phyloP scores from a whole-genome alignment of 1,284 basidiomycete genomes.

The Agaricales sp. region DNA sequence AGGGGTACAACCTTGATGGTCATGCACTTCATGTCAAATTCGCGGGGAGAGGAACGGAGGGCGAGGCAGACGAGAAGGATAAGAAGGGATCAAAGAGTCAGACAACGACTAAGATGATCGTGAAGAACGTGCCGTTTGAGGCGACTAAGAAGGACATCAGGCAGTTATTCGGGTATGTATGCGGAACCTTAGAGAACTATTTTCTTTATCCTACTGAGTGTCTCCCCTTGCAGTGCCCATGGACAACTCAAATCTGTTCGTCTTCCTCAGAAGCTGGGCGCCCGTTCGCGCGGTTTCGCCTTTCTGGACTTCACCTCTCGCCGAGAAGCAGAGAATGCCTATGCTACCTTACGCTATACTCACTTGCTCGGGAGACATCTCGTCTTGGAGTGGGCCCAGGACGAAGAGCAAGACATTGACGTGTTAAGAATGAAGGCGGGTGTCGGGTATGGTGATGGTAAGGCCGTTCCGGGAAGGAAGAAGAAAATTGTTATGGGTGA shows the following conservation, averaged over 20 bases:
- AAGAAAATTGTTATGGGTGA: conserved; percentile 50
- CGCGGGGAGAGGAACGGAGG: conserved; percentile 76
- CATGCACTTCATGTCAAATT: conserved; percentile 82
- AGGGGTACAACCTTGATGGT: conserved; percentile 82
- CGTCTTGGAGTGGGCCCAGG: conserved; percentile 80
- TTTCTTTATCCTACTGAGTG: conserved; percentile 6
- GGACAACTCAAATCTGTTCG: conserved; percentile 89
- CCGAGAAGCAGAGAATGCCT: conserved; percentile 82
- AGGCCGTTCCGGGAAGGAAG: conserved; percentile 59
- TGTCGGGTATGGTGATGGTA: conserved; percentile 59
- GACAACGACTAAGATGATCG: conserved; percentile 81
- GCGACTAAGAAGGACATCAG: conserved; percentile 88
- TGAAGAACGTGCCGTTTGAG: conserved; percentile 98
- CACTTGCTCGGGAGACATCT: conserved; percentile 94
- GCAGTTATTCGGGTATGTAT: conserved; percentile 75
- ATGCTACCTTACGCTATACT: conserved; percentile 79
- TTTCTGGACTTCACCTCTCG: conserved; percentile 90
- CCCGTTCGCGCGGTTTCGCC: conserved; percentile 85
- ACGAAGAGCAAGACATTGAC: conserved; percentile 57
- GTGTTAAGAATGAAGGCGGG: conserved; percentile 71
- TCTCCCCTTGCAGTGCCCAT: conserved; percentile 48
- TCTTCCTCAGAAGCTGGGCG: conserved; percentile 80
- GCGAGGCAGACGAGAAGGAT: conserved; percentile 35
- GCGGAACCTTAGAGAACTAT: too few species aligned
- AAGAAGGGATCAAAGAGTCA: conserved; percentile 30